A percentile compares a stretch with the other conserved stretches of the same genome.
Evolutionary conservation across 495 filamentous ascomycete genomes (phyloP).

Genomic region (Xylaria palmicola): DNA sequence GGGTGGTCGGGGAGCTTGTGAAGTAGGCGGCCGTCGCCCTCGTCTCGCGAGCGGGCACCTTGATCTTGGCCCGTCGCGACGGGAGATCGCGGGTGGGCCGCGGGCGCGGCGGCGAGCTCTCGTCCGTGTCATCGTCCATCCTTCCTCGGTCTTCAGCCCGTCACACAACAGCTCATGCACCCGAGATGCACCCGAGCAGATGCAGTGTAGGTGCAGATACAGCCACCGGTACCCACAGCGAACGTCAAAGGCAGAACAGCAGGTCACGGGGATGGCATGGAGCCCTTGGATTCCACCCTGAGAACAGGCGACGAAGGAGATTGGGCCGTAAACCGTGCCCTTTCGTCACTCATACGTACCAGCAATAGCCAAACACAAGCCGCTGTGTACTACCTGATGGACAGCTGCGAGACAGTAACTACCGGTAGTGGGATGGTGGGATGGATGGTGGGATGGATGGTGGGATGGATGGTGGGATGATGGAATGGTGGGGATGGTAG

Average conservation of each 20-base stretch:
- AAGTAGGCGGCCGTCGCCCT: conserved; percentile 23
- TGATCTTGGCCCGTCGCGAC: conserved; percentile 25
- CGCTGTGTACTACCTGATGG: too few relatives aligned
- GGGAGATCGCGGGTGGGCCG: conserved; percentile 23
- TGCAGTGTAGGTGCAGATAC: neutral
- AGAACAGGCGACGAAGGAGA: neutral
- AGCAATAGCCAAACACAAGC: too few relatives aligned
- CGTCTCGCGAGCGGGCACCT: conserved; percentile 20
- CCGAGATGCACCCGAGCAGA: too few relatives aligned
- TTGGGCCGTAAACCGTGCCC: neutral
- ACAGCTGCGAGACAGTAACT: too few relatives aligned
- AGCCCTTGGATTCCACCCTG: neutral
- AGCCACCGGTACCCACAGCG: neutral
- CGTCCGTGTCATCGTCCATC: conserved; percentile 12
- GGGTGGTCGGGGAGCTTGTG: neutral
- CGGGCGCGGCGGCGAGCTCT: conserved; percentile 1
- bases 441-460: too few relatives aligned
- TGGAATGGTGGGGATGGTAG: too few relatives aligned
- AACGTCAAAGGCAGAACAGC: neutral
- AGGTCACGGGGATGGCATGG: conserved; percentile 1
- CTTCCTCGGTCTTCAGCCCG: neutral
- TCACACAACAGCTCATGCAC: conserved; percentile 4
- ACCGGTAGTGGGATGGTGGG: too few relatives aligned
- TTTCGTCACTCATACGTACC: neutral
- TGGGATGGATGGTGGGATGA: too few relatives aligned